phyloP scores from a whole-genome alignment of 106 monocot species.

The Acorus gramineus region DNA sequence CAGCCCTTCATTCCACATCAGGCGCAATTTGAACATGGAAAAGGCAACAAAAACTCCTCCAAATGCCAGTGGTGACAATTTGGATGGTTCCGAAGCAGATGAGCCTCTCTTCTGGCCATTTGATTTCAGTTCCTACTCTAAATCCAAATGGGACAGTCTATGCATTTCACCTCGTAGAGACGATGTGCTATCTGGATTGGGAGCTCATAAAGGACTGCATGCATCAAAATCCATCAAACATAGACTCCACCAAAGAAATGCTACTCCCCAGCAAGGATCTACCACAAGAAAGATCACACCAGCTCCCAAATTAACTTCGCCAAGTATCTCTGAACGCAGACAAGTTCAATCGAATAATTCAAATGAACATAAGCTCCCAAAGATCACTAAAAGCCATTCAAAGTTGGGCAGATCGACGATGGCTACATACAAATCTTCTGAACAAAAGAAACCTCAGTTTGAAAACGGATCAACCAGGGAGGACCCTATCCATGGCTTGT shows the following conservation, averaged over 20 bases:
- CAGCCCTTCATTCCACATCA: constrained; percentile 38
- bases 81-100: constrained; percentile 10
- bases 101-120: constrained; percentile 72
- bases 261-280: not conserved
- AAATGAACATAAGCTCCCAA: constrained; percentile 4
- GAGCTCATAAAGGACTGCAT: not conserved
- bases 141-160: constrained; percentile 30
- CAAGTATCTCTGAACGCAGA: not conserved
- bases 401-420: constrained; percentile 18
- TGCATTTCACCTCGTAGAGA: constrained; percentile 38
- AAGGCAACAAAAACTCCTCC: not conserved
- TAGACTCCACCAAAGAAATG: constrained; percentile 21
- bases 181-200: not conserved
- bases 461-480: not conserved
- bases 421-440: not conserved
- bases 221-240: constrained; percentile 11
- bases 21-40: not conserved
- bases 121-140: constrained; percentile 31
- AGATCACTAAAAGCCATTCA: constrained; percentile 4
- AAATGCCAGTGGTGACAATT: not conserved
- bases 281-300: constrained; percentile 11
- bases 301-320: not conserved
- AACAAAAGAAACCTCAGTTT: not conserved
- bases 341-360: not conserved
- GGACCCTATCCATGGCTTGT: not conserved